These are phyloP conservation scores for Ustanciosporium gigantosporum DNA, from an alignment of 1,284 basidiomycete genomes.

Conservation along the genomic window DNA sequence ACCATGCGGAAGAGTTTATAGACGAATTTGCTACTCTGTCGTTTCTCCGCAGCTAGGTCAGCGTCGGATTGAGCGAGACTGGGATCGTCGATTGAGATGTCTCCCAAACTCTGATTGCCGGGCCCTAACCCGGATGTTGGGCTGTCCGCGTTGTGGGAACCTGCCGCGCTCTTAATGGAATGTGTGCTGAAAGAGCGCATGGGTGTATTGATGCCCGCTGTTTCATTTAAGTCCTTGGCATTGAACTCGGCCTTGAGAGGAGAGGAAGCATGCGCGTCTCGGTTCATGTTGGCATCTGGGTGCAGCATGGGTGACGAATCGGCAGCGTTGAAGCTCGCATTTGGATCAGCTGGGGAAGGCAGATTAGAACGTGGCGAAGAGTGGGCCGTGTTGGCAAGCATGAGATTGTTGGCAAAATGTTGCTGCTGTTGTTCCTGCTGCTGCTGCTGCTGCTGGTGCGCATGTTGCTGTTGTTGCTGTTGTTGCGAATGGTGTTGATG, in stretches of 20 bases:
- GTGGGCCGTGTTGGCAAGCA: background rate
- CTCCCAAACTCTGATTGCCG: slow-evolving; percentile 21
- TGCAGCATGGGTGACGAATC: slow-evolving; percentile 4
- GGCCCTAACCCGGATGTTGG: slow-evolving; percentile 15
- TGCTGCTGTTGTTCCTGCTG: background rate
- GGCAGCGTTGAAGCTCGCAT: slow-evolving; percentile 1
- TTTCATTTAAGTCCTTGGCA: slow-evolving; percentile 4
- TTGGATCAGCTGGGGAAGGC: slow-evolving; percentile 22
- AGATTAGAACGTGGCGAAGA: slow-evolving; percentile 18
- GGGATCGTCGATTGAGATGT: slow-evolving; percentile 27
- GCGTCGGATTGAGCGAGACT: slow-evolving; percentile 31
- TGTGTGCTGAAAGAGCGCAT: slow-evolving; percentile 33
- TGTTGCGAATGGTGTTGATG: slow-evolving; percentile 11
- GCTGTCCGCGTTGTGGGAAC: slow-evolving; percentile 29
- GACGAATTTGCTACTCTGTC: slow-evolving; percentile 49
- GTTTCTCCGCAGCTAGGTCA: slow-evolving; percentile 38
- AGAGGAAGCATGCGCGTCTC: slow-evolving; percentile 11
- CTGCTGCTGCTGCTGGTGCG: too few relatives aligned
- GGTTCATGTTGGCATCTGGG: slow-evolving; percentile 4
- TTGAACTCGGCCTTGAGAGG: slow-evolving; percentile 24
- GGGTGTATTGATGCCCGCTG: slow-evolving; percentile 3
- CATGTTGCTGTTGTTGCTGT: too few relatives aligned
- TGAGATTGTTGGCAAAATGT: background rate
- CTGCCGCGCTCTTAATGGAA: slow-evolving; percentile 30
- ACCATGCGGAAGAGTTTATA: slow-evolving; percentile 56